Base-by-base conservation (phyloP, 176 grass and related monocot genomes). In the Raddia guianensis region DNA sequence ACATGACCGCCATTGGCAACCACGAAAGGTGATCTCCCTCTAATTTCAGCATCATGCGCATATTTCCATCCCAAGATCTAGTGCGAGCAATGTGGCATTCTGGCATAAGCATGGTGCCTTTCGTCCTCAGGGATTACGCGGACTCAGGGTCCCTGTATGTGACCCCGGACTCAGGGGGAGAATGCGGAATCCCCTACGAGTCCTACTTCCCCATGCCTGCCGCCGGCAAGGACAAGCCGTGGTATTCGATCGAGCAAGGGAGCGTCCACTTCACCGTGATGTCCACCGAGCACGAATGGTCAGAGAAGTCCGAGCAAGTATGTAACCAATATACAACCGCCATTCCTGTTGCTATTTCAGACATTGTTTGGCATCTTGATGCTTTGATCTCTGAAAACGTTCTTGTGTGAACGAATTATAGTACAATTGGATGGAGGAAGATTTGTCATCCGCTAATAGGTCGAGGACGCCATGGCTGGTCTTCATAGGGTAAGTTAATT, bases 1-100 rank as follows among this genome's bases (percentile, higher is more conserved):
- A 93, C 73, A 97, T 97, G 94, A 93, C 94, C 0, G 86, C 91
- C 16, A 97, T 97, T 12, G 94, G 94, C 49, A 97, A 97, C 56
- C 94, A 97, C 15, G 94, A 97, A 82, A 97, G 90, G 93, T 90
- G 47, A 68, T 40, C 37, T 78, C 63, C 37, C 4, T 83, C 10
- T 27, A 27, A 43, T 14, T 19, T 56, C n/a, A 42, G 11, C 37
- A 75, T 43, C 8, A 10, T 37, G 37, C 37, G 37, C 37, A 2
- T 40, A 0, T 5, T 5, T 40, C 37, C 37, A 40, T 2, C 2
- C 37, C 37, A 40, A 40, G 37, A 40, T 40, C 37, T 1, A 40
- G 37, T 40, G 12, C 0, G 13, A 21, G 44, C 73, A 61, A 47
- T 9, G 7, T 35, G 61, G 14, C 61, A 10, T 35, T 50, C 3